These are phyloP conservation scores for Glomus cerebriforme DNA, from an alignment of 192 early-diverging fungal species.

Conservation along the genomic window DNA sequence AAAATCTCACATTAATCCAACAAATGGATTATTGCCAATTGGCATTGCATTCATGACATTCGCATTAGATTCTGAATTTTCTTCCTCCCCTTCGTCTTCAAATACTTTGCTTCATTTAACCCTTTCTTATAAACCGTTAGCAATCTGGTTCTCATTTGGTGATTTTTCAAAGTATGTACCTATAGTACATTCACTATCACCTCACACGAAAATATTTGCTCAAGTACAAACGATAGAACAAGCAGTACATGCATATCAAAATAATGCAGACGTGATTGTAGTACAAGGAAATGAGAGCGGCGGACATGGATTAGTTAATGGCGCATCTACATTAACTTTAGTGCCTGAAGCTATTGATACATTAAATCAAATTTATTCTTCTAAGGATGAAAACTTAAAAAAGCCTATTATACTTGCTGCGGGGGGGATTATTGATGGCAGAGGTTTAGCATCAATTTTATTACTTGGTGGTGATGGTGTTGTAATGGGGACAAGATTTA, in stretches of 20 bases:
- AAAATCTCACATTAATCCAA: neutral
- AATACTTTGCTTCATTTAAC: constrained; percentile 14
- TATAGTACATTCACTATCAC: constrained; percentile 34
- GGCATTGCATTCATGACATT: constrained; percentile 48
- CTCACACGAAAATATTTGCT: constrained; percentile 40
- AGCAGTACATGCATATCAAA: constrained; percentile 41
- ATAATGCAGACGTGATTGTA: constrained; percentile 51
- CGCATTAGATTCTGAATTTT: constrained; percentile 39
- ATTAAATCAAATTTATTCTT: constrained; percentile 20
- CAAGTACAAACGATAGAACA: constrained; percentile 52
- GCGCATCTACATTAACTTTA: constrained; percentile 34
- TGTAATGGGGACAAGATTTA: constrained; percentile 50
- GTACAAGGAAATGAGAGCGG: constrained; percentile 52
- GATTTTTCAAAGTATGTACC: constrained; percentile 42
- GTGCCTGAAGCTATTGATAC: constrained; percentile 36
- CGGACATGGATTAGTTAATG: constrained; percentile 43
- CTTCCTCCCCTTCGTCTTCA: constrained; percentile 31
- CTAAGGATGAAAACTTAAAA: neutral
- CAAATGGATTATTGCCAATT: constrained; percentile 38
- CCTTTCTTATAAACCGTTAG: constrained; percentile 39
- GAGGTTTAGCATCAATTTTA: constrained; percentile 31
- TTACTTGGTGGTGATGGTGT: constrained; percentile 45
- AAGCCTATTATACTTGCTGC: constrained; percentile 38
- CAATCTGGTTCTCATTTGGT: constrained; percentile 50
- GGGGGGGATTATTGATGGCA: constrained; percentile 35